Evolutionary conservation across 176 grass and related monocot species (phyloP).

Genomic region (Oryza meyeriana): DNA sequence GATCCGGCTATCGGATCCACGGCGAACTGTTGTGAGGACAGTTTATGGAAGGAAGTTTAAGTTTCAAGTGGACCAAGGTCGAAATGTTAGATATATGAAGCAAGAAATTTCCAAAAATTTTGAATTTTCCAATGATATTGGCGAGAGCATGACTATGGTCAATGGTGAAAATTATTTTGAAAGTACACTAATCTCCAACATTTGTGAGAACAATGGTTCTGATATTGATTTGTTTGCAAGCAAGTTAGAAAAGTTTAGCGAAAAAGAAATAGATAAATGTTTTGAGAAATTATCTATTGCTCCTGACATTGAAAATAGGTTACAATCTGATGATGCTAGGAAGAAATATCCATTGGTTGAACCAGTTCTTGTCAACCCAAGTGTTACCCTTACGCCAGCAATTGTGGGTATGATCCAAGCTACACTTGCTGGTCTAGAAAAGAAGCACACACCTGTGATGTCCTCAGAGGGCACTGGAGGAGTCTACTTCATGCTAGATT

Average conservation of each 20-base stretch:
- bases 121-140: constrained; percentile 22
- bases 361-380: constrained; percentile 33
- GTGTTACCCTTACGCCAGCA: constrained; percentile 28
- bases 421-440: constrained; percentile 37
- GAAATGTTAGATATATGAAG: constrained; percentile 37
- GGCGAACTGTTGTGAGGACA: constrained; percentile 42
- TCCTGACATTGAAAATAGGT: background rate
- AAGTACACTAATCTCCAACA: constrained; percentile 36
- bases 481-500: constrained; percentile 54
- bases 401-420: constrained; percentile 36
- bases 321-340: background rate
- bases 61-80: constrained; percentile 31
- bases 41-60: constrained; percentile 41
- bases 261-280: constrained; percentile 33
- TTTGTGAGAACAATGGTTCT: constrained; percentile 22
- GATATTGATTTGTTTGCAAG: constrained; percentile 41
- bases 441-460: constrained; percentile 32
- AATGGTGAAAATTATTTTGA: constrained; percentile 45
- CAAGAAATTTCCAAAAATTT: constrained; percentile 32
- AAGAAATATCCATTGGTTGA: constrained; percentile 31
- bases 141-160: constrained; percentile 28
- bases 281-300: constrained; percentile 32
- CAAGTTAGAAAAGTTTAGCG: constrained; percentile 39
- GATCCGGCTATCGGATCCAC: constrained; percentile 37
- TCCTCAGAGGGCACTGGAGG: constrained; percentile 47